Evolutionary conservation across 306 rosid species (phyloP).

Genomic region (Fragaria iinumae): DNA sequence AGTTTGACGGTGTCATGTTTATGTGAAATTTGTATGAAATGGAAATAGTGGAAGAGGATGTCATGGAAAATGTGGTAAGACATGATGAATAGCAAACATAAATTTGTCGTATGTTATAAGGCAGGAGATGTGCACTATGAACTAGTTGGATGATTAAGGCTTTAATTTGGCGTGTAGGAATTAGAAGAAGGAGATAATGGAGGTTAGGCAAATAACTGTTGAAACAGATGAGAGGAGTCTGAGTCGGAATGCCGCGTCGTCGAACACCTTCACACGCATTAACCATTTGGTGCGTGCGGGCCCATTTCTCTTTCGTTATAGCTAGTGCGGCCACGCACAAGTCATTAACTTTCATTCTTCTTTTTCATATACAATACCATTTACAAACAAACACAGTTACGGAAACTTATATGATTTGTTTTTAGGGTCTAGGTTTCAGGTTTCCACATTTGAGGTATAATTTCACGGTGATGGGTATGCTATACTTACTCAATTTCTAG

Average conservation of each 20-base stretch:
- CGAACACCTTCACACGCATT: not conserved
- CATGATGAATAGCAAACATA: no score
- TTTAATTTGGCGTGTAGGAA: not conserved
- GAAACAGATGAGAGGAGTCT: not conserved
- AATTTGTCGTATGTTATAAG: not conserved
- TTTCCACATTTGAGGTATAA: no score
- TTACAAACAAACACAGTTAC: not conserved
- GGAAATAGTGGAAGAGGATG: no score
- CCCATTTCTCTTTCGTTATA: not conserved
- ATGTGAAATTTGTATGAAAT: no score
- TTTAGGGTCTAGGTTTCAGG: not conserved
- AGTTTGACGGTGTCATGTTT: no score
- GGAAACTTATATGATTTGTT: not conserved
- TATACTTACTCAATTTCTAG: no score
- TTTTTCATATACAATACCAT: no score
- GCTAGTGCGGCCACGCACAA: not conserved
- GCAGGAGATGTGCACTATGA: not conserved
- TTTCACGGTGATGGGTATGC: no score
- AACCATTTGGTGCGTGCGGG: not conserved
- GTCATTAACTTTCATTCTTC: not conserved
- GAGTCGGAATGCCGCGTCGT: slow-evolving; percentile 1
- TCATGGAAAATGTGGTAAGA: no score
- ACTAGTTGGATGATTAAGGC: not conserved
- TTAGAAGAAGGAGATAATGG: not conserved
- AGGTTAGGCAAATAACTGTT: not conserved